These are phyloP conservation scores for Radiomyces spectabilis DNA, from an alignment of 192 early-diverging fungal species.

Conservation along the genomic window DNA sequence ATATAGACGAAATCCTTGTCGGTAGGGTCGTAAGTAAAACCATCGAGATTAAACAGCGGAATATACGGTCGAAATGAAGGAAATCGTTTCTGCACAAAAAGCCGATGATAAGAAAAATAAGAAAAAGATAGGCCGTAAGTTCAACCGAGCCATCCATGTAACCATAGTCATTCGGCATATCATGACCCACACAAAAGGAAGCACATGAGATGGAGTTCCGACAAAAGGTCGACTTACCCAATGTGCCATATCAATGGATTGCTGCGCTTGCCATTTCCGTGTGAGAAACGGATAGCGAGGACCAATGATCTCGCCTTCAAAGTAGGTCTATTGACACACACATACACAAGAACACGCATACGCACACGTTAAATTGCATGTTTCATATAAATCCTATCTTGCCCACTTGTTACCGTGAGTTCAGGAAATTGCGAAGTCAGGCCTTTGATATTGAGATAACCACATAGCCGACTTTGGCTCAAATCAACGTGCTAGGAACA, in stretches of 20 bases:
- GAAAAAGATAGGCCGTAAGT: background rate
- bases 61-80: slow-evolving; percentile 41
- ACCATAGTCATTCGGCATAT: too few species aligned
- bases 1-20: slow-evolving; percentile 68
- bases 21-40: slow-evolving; percentile 34
- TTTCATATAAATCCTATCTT: background rate
- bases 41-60: slow-evolving; percentile 37
- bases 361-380: background rate
- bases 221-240: slow-evolving; percentile 49
- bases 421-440: slow-evolving; percentile 74
- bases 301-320: slow-evolving; percentile 86
- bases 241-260: slow-evolving; percentile 63
- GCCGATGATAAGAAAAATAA: slow-evolving; percentile 3
- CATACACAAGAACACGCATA: background rate
- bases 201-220: too few species aligned
- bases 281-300: slow-evolving; percentile 70
- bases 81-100: slow-evolving; percentile 32
- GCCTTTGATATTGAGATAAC: slow-evolving; percentile 77
- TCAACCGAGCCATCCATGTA: too few species aligned
- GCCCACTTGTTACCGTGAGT: slow-evolving; percentile 48
- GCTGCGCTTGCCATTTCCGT: slow-evolving; percentile 77
- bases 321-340: slow-evolving; percentile 50
- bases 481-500: slow-evolving; percentile 59
- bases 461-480: slow-evolving; percentile 61
- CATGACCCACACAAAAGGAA: background rate